Evolutionary conservation across 148 eudicot genomes (phyloP), one percentile per base, ranked within the genome.

Genomic region (Heliamphora exappendiculata): DNA sequence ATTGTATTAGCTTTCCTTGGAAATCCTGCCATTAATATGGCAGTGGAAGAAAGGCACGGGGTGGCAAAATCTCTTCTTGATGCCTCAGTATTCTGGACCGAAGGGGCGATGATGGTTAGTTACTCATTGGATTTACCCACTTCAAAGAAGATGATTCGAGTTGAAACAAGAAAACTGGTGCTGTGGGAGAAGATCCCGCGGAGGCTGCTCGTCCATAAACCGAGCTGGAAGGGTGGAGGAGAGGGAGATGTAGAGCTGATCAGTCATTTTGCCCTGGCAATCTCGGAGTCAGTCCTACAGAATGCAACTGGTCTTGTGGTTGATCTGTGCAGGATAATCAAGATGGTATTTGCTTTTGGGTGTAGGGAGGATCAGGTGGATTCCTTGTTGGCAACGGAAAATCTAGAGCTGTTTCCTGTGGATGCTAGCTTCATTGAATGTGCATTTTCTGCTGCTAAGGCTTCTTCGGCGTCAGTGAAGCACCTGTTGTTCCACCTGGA

Each of bases 361-460:
- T 77, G 69, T 41, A 55, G 26, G 33, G 73, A 76, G 58, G 73
- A 67, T 17, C 47, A 34, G 65, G 73, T 76, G 26, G 79, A 66
- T n/a, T 76, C 42, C 19, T 55, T 76, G 51, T 36, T 76, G 33
- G 11, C 28, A 24, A 34, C 33, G 22, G 64, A 76, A 70, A 77
- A 77, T 70, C 67, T 77, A 50, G 67, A 77, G 64, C 31, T 77
- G 7, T 77, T n/a, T 57, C 8, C 55, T 5, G 67, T 13, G 44
- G 75, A 77, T 20, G 8, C 57, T 9, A 44, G 37, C 34, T 77
- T 49, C 59, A 57, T 77, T 44, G 78, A 62, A 42, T 62, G 58
- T 28, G 51, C 67, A 20, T 63, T 75, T 20, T 41, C 58, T 20
- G 36, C 39, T 58, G 55, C 24, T 74, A 41, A 34, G 31, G 34